Base-by-base conservation (phyloP, 305 asterid genomes). In the Stenogyne calaminthoides region DNA sequence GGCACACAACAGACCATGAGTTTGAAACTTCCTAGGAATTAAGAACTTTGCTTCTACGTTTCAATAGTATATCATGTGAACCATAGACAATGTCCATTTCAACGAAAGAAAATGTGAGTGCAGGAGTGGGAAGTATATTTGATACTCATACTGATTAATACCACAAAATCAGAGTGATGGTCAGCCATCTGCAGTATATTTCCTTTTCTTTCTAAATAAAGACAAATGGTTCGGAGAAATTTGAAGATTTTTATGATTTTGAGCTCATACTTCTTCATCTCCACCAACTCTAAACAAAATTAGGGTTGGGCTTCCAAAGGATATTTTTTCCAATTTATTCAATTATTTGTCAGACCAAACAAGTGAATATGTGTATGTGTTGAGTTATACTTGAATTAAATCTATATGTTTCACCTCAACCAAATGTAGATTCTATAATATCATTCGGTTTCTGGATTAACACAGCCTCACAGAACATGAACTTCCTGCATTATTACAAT, bases 1-100 rank as follows among this genome's bases (percentile, higher is more conserved):
- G 6, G 29, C 16, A 39, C 73, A 47, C 14, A 55, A 65, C 55
- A 27, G 20, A 71, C 59, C 63, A 62, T 55, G 55, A 55, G 36
- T 49, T 52, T 25, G 22, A 70, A 67, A 77, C 58, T 67, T 74
- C 70, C 46, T 40, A 64, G 37, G 5, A 1, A 14, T 18, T n/a
- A 47, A 6, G 51, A 71, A 36, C 51, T 74, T 52, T 37, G 46
- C 10, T 69, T 32, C 11, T 20, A 70, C 34, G 44, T 69, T 65
- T 39, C 70, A 37, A 36, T 51, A 70, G 40, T 60, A 20, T 52
- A 19, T 51, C 51, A 39, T 32, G 36, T 54, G 58, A 47, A 64
- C 19, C 37, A 60, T 54, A 29, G 15, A 64, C 39, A 64, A 40
- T 72, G 32, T 36, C 55, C 49, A 4, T n/a, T 58, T 37, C 64